These are phyloP conservation scores for Eucalyptus coolabah DNA, from an alignment of 345 rosid species.

Conservation along the genomic window DNA sequence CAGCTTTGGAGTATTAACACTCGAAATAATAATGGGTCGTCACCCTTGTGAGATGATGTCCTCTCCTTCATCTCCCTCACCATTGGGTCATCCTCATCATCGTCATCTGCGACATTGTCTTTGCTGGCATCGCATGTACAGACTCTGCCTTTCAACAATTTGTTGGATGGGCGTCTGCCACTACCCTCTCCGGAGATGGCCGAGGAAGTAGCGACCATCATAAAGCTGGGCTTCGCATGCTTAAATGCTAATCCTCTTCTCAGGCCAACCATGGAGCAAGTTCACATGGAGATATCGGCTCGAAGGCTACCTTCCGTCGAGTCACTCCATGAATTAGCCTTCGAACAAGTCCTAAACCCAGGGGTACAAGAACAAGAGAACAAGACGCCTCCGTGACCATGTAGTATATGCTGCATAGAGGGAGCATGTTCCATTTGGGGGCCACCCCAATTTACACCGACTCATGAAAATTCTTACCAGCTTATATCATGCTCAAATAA, in stretches of 20 bases:
- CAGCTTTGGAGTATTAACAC: slow-evolving; percentile 18
- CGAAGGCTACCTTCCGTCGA: neutral
- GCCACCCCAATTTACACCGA: neutral
- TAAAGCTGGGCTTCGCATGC: slow-evolving; percentile 7
- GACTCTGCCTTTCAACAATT: neutral
- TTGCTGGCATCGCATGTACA: neutral
- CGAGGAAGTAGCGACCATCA: neutral
- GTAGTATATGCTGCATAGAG: neutral
- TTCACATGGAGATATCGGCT: neutral
- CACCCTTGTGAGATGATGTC: slow-evolving; percentile 10
- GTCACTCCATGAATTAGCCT: slow-evolving; percentile 1
- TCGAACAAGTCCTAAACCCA: neutral
- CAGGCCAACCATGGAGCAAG: slow-evolving; percentile 16
- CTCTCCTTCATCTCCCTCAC: neutral
- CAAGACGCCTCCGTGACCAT: neutral
- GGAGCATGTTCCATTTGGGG: neutral
- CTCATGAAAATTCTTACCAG: neutral
- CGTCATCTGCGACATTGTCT: neutral
- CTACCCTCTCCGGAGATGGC: neutral
- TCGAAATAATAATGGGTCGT: slow-evolving; percentile 6
- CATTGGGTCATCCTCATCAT: neutral
- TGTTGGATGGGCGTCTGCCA: slow-evolving; percentile 11
- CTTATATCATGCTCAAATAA: neutral
- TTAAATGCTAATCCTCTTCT: neutral
- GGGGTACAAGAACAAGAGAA: neutral